Conservation (phyloP, 345 rosid species). For the Brassica carinata region DNA sequence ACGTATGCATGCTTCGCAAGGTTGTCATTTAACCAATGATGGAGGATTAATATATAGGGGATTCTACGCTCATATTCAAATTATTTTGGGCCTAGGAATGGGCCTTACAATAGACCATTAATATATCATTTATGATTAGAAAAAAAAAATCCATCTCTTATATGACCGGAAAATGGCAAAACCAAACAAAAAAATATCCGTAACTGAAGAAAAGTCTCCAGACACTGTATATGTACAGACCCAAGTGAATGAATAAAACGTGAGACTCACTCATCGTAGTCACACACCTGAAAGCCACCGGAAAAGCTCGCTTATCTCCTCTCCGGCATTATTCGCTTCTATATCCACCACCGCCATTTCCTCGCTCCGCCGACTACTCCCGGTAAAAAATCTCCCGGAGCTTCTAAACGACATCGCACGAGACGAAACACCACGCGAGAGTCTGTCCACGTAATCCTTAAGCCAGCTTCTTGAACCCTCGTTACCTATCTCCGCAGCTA, state of each 20-base stretch:
- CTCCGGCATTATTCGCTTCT: constrained; percentile 75
- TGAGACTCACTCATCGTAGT: constrained; percentile 6
- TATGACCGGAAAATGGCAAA: neutral
- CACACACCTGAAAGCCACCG: constrained; percentile 62
- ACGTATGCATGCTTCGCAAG: too few relatives aligned
- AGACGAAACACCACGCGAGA: constrained; percentile 48
- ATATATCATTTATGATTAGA: neutral
- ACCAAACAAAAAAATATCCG: neutral
- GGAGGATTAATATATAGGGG: too few relatives aligned
- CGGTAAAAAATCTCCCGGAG: constrained; percentile 76
- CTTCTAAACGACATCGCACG: constrained; percentile 61
- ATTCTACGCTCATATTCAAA: neutral
- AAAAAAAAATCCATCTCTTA: neutral
- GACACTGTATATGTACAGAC: constrained; percentile 30
- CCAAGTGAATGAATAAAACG: constrained; percentile 14
- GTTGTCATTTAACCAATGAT: too few relatives aligned
- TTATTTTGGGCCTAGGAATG: neutral
- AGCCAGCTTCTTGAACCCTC: constrained; percentile 75
- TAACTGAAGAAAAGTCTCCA: neutral
- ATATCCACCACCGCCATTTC: constrained; percentile 47
- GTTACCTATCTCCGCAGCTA: constrained; percentile 56
- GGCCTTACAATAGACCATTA: neutral
- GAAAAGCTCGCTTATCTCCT: constrained; percentile 59
- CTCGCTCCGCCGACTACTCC: constrained; percentile 85
- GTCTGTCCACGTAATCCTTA: constrained; percentile 78